phyloP scores from a whole-genome alignment of 306 rosid species.

The Dalbergia cultrata region DNA sequence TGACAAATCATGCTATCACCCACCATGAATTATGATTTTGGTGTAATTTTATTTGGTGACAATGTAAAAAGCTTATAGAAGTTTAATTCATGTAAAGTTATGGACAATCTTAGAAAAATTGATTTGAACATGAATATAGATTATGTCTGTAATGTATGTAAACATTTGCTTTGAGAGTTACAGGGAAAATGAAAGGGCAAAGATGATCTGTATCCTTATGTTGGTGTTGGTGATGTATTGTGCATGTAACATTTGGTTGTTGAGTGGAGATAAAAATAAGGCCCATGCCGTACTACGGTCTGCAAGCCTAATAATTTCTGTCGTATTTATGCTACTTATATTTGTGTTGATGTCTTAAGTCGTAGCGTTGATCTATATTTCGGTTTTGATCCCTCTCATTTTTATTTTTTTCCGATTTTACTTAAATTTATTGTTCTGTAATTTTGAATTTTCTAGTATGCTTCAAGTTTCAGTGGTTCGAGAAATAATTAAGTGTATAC shows the following conservation, averaged over 20 bases:
- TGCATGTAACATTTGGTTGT: constrained; percentile 4
- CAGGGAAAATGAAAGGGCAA: not conserved
- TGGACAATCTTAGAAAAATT: too few species aligned
- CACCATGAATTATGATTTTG: too few species aligned
- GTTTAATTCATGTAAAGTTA: too few species aligned
- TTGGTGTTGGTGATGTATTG: not conserved
- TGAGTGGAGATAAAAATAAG: constrained; percentile 38
- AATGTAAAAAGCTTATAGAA: too few species aligned
- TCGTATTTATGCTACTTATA: not conserved
- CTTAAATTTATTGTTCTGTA: not conserved
- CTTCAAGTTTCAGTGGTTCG: not conserved
- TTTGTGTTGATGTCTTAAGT: not conserved
- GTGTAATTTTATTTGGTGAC: too few species aligned
- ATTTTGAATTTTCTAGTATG: not conserved
- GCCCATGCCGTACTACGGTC: not conserved
- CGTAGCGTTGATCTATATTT: not conserved
- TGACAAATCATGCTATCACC: too few species aligned
- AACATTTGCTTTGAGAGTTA: not conserved
- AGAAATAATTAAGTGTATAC: not conserved
- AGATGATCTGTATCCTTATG: not conserved
- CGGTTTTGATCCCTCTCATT: not conserved
- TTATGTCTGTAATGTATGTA: not conserved
- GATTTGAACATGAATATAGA: not conserved
- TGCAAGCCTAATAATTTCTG: constrained; percentile 16
- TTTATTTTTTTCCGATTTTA: not conserved